A percentile compares a stretch with the other conserved stretches of the same genome.
Evolutionary conservation across 148 eudicot species (phyloP).

Genomic region (Suaeda aralocaspica): DNA sequence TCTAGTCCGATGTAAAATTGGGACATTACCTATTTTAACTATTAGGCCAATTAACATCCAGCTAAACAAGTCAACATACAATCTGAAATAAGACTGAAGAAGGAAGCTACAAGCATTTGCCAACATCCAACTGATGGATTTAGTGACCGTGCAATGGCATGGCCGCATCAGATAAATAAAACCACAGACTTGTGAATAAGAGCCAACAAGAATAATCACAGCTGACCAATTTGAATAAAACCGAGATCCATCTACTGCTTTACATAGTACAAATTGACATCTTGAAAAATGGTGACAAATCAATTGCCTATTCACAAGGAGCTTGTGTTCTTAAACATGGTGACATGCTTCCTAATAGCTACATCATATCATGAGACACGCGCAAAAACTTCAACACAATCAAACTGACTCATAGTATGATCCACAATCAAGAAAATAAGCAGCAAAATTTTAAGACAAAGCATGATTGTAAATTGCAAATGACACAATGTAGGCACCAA

Average conservation of each 20-base stretch:
- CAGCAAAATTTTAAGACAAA: neutral
- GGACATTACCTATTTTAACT: neutral
- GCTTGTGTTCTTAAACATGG: neutral
- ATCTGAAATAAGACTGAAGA: neutral
- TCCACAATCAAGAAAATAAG: neutral
- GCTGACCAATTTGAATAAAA: neutral
- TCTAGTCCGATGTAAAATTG: neutral
- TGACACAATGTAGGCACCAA: conserved; percentile 9
- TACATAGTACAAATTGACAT: neutral
- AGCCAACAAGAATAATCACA: neutral
- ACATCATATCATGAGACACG: neutral
- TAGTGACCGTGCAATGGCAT: conserved; percentile 5
- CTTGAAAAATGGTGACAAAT: neutral
- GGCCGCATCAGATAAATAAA: conserved; percentile 6
- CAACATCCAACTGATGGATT: neutral
- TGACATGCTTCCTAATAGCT: neutral
- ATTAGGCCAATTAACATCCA: too few relatives aligned
- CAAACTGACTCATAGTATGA: neutral
- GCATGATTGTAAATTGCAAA: neutral
- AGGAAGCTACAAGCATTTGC: neutral
- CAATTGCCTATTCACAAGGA: neutral
- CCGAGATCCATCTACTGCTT: neutral
- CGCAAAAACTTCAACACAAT: neutral
- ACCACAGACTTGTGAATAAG: neutral
- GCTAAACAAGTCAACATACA: neutral